A percentile compares a stretch with the other conserved stretches of the same genome.
phyloP scores from a whole-genome alignment of 495 filamentous ascomycete genomes.

The Entonaema liquescens region DNA sequence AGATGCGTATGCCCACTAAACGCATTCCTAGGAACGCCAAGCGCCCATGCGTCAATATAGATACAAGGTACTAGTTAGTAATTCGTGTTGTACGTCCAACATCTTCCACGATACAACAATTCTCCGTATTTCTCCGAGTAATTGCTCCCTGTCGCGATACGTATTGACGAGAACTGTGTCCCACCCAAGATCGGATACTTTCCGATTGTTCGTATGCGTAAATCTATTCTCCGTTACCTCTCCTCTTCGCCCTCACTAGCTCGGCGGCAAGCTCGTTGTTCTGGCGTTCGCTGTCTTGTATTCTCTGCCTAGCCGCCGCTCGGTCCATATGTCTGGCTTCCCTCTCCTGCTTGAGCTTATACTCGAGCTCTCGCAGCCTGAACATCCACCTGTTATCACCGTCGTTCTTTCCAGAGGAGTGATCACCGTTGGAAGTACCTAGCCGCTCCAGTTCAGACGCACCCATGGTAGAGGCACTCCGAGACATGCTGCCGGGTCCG shows the following conservation, averaged over 20 bases:
- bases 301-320: slow-evolving; percentile 78
- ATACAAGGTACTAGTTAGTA: slow-evolving; percentile 24
- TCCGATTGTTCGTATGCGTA: neutral
- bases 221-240: slow-evolving; percentile 37
- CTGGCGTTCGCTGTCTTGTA: slow-evolving; percentile 83
- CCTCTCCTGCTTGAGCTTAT: slow-evolving; percentile 85
- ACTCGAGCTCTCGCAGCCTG: slow-evolving; percentile 84
- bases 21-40: slow-evolving; percentile 26
- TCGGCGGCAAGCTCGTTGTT: slow-evolving; percentile 69
- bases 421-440: slow-evolving; percentile 38
- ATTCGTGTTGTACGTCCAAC: slow-evolving; percentile 16
- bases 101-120: neutral
- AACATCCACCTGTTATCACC: slow-evolving; percentile 83
- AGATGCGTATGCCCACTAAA: slow-evolving; percentile 24
- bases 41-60: slow-evolving; percentile 19
- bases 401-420: slow-evolving; percentile 37
- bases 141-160: neutral
- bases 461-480: slow-evolving; percentile 41
- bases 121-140: neutral
- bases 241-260: slow-evolving; percentile 41
- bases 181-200: neutral
- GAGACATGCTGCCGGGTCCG: slow-evolving; percentile 44
- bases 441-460: slow-evolving; percentile 38
- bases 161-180: neutral
- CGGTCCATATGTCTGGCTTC: slow-evolving; percentile 89